phyloP scores from a whole-genome alignment of 129 eudicot species.

The Kitagawia praeruptora region DNA sequence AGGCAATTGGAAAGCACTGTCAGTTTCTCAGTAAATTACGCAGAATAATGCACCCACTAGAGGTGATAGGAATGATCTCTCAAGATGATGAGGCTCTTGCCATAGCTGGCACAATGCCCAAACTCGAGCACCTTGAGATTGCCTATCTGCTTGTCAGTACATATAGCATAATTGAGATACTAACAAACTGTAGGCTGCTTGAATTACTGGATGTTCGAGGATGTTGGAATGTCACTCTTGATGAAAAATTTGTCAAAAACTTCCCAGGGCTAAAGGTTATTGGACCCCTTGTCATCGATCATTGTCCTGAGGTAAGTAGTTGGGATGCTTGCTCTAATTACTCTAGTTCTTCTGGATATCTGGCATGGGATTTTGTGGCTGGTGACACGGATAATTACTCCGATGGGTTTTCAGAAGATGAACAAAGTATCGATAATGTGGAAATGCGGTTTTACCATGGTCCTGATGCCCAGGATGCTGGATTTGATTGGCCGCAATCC shows the following conservation, averaged over 20 bases:
- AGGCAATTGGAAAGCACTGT: constrained; percentile 38
- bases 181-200: constrained; percentile 26
- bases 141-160: constrained; percentile 35
- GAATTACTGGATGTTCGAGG: constrained; percentile 43
- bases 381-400: constrained; percentile 26
- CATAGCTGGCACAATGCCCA: constrained; percentile 47
- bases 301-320: constrained; percentile 17
- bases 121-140: constrained; percentile 43
- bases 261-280: constrained; percentile 29
- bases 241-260: constrained; percentile 25
- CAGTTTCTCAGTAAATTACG: constrained; percentile 30
- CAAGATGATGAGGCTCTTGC: constrained; percentile 57
- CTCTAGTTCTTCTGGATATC: constrained; percentile 31
- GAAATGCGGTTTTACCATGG: constrained; percentile 43
- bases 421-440: constrained; percentile 23
- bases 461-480: constrained; percentile 21
- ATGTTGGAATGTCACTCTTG: constrained; percentile 48
- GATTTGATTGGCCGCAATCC: constrained; percentile 40
- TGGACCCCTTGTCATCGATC: constrained; percentile 40
- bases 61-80: constrained; percentile 28
- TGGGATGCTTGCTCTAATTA: constrained; percentile 32
- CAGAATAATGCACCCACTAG: constrained; percentile 44
- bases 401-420: constrained; percentile 33
- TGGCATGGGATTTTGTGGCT: constrained; percentile 36
- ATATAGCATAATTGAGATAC: constrained; percentile 20